These are phyloP conservation scores for Phyllachora maydis DNA, from an alignment of 2,329 filamentous ascomycete species.

Conservation along the genomic window DNA sequence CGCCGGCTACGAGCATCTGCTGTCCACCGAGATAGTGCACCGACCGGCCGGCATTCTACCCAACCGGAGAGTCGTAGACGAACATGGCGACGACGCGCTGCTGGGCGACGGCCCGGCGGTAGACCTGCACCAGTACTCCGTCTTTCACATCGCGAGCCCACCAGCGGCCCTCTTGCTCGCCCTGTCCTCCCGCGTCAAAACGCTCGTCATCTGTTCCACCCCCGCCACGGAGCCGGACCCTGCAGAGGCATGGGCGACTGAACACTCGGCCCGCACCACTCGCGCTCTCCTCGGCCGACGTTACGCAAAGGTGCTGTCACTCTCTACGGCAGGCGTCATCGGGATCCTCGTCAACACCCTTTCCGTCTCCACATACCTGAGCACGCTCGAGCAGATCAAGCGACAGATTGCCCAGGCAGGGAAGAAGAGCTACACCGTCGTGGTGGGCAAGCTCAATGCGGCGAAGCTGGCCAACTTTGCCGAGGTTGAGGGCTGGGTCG, in stretches of 20 bases:
- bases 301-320: conserved; percentile 66
- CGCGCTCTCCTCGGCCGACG: conserved; percentile 51
- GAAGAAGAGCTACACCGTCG: conserved; percentile 91
- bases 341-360: conserved; percentile 94
- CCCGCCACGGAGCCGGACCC: too few relatives aligned
- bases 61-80: conserved; percentile 46
- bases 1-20: conserved; percentile 48
- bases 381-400: conserved; percentile 56
- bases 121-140: conserved; percentile 43
- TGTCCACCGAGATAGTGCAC: conserved; percentile 52
- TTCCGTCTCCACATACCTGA: conserved; percentile 74
- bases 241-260: conserved; percentile 22
- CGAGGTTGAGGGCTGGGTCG: conserved; percentile 90
- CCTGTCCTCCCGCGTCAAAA: conserved; percentile 60
- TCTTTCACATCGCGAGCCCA: conserved; percentile 74
- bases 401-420: conserved; percentile 54
- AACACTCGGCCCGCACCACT: conserved; percentile 25
- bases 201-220: conserved; percentile 59
- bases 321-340: conserved; percentile 66
- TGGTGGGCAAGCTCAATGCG: conserved; percentile 89
- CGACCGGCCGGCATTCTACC: conserved; percentile 66
- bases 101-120: conserved; percentile 16
- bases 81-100: conserved; percentile 11
- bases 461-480: conserved; percentile 94
- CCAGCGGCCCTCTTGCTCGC: conserved; percentile 70